Evolutionary conservation across 176 grass and related monocot genomes (phyloP), one percentile per base, ranked within the genome.

Genomic region (Microstegium vimineum): DNA sequence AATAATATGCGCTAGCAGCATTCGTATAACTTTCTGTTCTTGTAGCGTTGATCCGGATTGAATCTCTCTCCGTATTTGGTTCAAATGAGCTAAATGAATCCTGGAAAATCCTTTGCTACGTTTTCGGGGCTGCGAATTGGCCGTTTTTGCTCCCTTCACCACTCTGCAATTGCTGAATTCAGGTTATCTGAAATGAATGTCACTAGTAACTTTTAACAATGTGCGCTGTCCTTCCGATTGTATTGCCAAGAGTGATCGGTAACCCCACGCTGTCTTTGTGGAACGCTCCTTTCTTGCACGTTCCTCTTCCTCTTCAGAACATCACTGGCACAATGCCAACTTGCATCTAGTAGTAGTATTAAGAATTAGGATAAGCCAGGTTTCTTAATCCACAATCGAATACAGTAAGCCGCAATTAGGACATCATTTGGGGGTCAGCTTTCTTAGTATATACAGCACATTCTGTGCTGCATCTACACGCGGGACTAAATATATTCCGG

Each of bases 391-490:
- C 20, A 78, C 10, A 75, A 51, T 75, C 9, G 43, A 36, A 68
- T 68, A 76, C 62, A 69, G 31, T 75, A 89, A 69, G 62, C 37
- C 37, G 2, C 78, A 66, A 81, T 60, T 37, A 11, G 40, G 69
- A 20, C 82, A 36, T 13, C 78, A 78, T 61, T 73, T 37, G 9
- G n/a, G n/a, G 23, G 38, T 69, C 18, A 32, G 28, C 67, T 86
- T 74, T 38, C 74, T 78, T 86, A 66, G 47, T 86, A 59, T 66
- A 66, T 59, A 83, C 79, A 74, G 14, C 67, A 86, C 36, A 86
- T 74, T 57, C 60, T 36, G 83, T 47, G 66, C 83, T 46, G 56
- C 78, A 78, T 77, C 73, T 36, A 15, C 73, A 86, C 22, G 28
- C 12, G 28, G 73, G 36, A 10, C 68, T 83, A 74, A 52, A 32